Evolutionary conservation across 164 flowering plant species (phyloP).

Genomic region (Hamamelis virginiana): DNA sequence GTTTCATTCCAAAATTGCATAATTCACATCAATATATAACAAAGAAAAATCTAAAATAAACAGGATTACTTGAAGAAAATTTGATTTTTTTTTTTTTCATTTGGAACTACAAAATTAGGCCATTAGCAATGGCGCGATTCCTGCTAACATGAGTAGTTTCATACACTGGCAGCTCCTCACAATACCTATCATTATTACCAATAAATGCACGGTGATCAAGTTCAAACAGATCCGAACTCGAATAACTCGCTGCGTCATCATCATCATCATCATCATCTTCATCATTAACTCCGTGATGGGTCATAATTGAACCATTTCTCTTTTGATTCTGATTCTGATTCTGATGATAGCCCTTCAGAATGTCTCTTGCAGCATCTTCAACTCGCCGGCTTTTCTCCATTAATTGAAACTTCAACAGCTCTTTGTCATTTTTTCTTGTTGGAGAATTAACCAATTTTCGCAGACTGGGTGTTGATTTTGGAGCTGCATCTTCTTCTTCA

Average conservation of each 20-base stretch:
- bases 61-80: no score
- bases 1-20: no score
- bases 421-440: constrained; percentile 21
- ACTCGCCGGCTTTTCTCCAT: constrained; percentile 47
- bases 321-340: constrained; percentile 33
- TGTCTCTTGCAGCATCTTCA: constrained; percentile 49
- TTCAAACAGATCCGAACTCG: constrained; percentile 54
- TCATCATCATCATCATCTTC: constrained; percentile 24
- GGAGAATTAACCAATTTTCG: constrained; percentile 21
- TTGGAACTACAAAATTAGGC: constrained; percentile 16
- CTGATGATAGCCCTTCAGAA: constrained; percentile 37
- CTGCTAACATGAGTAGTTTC: constrained; percentile 35
- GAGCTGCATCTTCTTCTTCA: constrained; percentile 12
- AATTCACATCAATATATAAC: no score
- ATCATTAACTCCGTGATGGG: not conserved
- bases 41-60: no score
- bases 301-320: constrained; percentile 10
- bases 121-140: constrained; percentile 33
- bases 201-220: constrained; percentile 33
- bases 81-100: no score
- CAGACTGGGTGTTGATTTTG: constrained; percentile 14
- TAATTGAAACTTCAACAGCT: constrained; percentile 23
- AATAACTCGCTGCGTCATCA: constrained; percentile 37
- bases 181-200: constrained; percentile 16
- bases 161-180: constrained; percentile 47